Percentiles rank a stretch among this genome's conserved stretches.
Conservation (phyloP, 2,329 filamentous ascomycete genomes). For the Botryotinia globosa region DNA sequence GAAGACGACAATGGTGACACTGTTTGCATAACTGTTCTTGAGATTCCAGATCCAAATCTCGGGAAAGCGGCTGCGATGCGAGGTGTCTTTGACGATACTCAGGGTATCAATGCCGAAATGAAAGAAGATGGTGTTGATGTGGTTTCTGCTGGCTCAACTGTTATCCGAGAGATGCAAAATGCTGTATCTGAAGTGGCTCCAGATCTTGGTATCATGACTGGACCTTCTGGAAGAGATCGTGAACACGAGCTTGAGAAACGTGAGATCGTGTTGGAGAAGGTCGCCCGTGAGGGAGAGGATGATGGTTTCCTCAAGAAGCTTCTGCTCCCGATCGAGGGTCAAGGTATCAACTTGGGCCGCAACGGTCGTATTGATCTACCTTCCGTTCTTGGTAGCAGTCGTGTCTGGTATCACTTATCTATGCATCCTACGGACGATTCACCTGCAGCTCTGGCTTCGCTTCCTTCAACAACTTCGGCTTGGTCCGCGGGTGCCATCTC, state of each 20-base stretch:
- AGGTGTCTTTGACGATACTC: conserved; percentile 86
- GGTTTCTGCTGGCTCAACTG: conserved; percentile 69
- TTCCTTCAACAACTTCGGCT: conserved; percentile 69
- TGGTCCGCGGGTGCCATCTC: conserved; percentile 96
- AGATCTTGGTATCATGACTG: conserved; percentile 73
- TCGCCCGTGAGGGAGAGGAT: conserved; percentile 75
- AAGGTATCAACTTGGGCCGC: conserved; percentile 79
- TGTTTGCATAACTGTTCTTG: conserved; percentile 83
- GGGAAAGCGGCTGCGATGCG: conserved; percentile 88
- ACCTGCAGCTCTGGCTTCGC: conserved; percentile 69
- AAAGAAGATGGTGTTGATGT: conserved; percentile 89
- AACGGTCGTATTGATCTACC: conserved; percentile 76
- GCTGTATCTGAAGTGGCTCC: conserved; percentile 74
- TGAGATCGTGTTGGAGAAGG: conserved; percentile 80
- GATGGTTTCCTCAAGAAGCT: conserved; percentile 80
- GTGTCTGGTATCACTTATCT: conserved; percentile 92
- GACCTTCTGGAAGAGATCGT: conserved; percentile 65
- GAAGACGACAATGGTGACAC: conserved; percentile 75
- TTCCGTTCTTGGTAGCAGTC: conserved; percentile 72
- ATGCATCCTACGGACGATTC: conserved; percentile 88
- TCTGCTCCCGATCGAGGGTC: conserved; percentile 71
- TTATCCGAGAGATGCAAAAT: conserved; percentile 81
- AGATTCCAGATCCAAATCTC: conserved; percentile 74
- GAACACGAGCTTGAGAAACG: conserved; percentile 78
- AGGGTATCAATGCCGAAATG: conserved; percentile 96